Evolutionary conservation across 768 basidiomycete species (phyloP).

Genomic region (Lactifluus pinguis): DNA sequence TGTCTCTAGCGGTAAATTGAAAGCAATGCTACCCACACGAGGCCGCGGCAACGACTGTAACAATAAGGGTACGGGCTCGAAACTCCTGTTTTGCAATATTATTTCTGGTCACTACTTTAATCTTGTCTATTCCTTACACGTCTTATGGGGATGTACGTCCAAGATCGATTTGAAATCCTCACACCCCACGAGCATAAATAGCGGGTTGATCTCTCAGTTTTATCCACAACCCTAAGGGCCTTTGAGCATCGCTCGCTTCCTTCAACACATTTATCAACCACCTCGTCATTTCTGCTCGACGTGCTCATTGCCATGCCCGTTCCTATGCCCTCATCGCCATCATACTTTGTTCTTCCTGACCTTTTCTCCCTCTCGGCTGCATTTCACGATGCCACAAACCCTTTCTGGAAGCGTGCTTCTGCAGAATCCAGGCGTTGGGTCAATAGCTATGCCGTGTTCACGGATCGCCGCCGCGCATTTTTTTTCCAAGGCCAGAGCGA

Average conservation of each 20-base stretch:
- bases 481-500: conserved; percentile 55
- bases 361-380: conserved; percentile 35
- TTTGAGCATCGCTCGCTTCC: neutral
- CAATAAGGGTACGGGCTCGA: neutral
- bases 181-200: conserved; percentile 8
- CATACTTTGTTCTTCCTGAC: conserved; percentile 44
- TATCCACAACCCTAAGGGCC: neutral
- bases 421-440: conserved; percentile 55
- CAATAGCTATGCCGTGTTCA: conserved; percentile 49
- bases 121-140: neutral
- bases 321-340: neutral
- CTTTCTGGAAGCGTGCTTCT: conserved; percentile 46
- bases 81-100: neutral
- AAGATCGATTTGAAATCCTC: neutral
- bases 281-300: neutral
- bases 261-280: neutral
- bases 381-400: conserved; percentile 44
- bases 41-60: neutral
- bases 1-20: neutral
- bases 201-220: neutral
- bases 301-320: conserved; percentile 4
- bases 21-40: neutral
- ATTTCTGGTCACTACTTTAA: too few species aligned
- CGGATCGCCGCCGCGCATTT: conserved; percentile 52
- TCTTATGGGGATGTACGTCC: conserved; percentile 5